Evolutionary conservation across 202 grass and related monocot species (phyloP), one percentile per base, ranked within the genome.

Genomic region (Carex arenaria): DNA sequence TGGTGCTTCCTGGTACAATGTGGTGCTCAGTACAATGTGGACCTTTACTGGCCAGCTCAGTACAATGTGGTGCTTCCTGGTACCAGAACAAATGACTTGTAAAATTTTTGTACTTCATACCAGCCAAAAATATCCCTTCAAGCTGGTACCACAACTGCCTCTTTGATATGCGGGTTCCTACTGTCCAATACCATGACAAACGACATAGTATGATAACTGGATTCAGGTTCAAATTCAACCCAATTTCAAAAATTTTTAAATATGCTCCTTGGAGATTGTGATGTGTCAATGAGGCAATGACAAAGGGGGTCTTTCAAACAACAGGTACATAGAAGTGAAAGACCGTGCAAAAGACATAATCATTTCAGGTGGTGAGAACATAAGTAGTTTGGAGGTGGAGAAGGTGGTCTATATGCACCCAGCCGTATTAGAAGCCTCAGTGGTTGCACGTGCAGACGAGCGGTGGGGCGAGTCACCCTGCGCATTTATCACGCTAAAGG

Each of bases 311-410:
- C 15, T 77, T 78, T 78, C 73, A 78, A 36, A 32, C 38, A 78
- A 78, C 73, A 84, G 80, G 43, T 97, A 97, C 32, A 84, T 98
- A 64, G 95, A 98, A 81, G 95, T 95, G 76, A 93, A 93, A 89
- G 95, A 98, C 85, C 89, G 95, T 15, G 90, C 93, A 19, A 98
- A 98, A 82, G 95, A 98, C 73, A 93, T 98, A 85, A 98, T 93
- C 75, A 98, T 95, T 70, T 95, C 95, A 15, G 95, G 95, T 30
- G 95, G 95, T 15, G 95, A 98, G 86, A 98, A 95, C 85, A 98
- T 98, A 45, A 93, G 89, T 80, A 98, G 95, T 88, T 72, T 98
- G 83, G 95, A 95, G 83, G 91, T 98, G 80, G 95, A 98, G 88
- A 93, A 92, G 64, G 88, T 72, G 28, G 57, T 98, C 32, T 98